These are phyloP conservation scores for Clitopilus hobsonii DNA, from an alignment of 768 basidiomycete genomes.

Conservation along the genomic window DNA sequence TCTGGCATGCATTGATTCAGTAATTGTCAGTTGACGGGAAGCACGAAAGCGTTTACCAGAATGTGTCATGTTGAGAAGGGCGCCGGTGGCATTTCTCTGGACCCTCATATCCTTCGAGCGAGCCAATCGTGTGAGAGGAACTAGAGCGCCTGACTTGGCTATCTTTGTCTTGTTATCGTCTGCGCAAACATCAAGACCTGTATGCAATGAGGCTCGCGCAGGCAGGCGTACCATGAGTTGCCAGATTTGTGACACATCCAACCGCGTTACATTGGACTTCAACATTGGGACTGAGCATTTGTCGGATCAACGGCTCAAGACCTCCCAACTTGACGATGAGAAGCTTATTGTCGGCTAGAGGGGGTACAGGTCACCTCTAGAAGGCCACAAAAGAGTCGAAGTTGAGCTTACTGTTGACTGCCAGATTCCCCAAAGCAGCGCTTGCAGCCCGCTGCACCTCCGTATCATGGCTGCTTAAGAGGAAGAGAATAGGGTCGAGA, in stretches of 20 bases:
- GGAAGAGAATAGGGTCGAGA: slow-evolving; percentile 95
- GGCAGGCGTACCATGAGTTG: slow-evolving; percentile 79
- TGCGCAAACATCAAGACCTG: slow-evolving; percentile 23
- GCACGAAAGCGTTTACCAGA: slow-evolving; percentile 57
- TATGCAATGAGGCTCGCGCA: slow-evolving; percentile 9
- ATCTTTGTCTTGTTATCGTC: slow-evolving; percentile 99
- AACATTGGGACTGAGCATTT: slow-evolving; percentile 98
- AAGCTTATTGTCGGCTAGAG: slow-evolving; percentile 98
- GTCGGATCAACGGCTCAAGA: slow-evolving; percentile 94
- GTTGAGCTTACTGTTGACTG: slow-evolving; percentile 84
- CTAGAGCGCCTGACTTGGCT: slow-evolving; percentile 97
- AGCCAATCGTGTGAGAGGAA: slow-evolving; percentile 92
- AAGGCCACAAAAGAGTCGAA: slow-evolving; percentile 3
- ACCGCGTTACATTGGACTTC: slow-evolving; percentile 99
- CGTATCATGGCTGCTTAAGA: slow-evolving; percentile 95
- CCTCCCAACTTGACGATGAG: slow-evolving; percentile 98
- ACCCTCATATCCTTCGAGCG: slow-evolving; percentile 99
- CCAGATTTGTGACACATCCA: slow-evolving; percentile 97
- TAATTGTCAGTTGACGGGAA: too few relatives aligned
- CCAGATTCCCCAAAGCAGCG: slow-evolving; percentile 95
- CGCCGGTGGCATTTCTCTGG: slow-evolving; percentile 97
- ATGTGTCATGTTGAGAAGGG: slow-evolving; percentile 98
- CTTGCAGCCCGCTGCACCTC: slow-evolving; percentile 98
- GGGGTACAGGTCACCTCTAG: slow-evolving; percentile 9
- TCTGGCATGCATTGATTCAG: slow-evolving; percentile 45